Evolutionary conservation across 306 rosid species (phyloP).

Genomic region (Cicer yamashitae): DNA sequence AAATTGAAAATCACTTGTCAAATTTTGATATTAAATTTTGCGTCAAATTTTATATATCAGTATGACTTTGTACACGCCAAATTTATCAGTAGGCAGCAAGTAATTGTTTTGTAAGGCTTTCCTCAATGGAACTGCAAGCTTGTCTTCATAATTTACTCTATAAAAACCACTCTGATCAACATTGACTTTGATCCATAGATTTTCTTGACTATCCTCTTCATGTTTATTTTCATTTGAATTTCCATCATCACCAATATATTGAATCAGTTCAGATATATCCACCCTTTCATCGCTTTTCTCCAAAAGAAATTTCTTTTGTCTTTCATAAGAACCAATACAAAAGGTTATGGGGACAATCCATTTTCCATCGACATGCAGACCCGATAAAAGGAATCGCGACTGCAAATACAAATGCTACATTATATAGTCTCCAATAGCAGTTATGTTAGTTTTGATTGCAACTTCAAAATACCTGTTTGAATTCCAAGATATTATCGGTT

Average conservation of each 20-base stretch:
- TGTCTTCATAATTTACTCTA: conserved; percentile 65
- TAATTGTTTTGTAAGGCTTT: conserved; percentile 55
- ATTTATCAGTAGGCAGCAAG: conserved; percentile 61
- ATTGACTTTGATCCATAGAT: conserved; percentile 66
- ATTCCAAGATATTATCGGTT: conserved; percentile 49
- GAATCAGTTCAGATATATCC: conserved; percentile 54
- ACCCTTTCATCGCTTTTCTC: conserved; percentile 49
- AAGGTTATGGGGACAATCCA: conserved; percentile 71
- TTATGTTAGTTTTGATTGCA: conserved; percentile 18
- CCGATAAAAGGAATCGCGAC: conserved; percentile 63
- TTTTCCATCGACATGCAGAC: conserved; percentile 50
- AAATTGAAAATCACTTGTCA: not conserved
- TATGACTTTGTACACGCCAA: conserved; percentile 47
- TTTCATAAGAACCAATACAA: conserved; percentile 56
- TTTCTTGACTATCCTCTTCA: conserved; percentile 37
- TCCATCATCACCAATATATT: conserved; percentile 33
- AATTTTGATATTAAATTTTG: too few species aligned
- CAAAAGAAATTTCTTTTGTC: conserved; percentile 52
- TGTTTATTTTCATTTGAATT: conserved; percentile 36
- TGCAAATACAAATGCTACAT: conserved; percentile 46
- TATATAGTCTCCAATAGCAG: conserved; percentile 25
- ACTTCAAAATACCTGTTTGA: conserved; percentile 62
- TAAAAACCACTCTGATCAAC: conserved; percentile 65
- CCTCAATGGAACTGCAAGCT: conserved; percentile 57
- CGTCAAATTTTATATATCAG: not conserved